Base-by-base conservation (phyloP, 164 flowering plant genomes). In the Vitis amurensis region DNA sequence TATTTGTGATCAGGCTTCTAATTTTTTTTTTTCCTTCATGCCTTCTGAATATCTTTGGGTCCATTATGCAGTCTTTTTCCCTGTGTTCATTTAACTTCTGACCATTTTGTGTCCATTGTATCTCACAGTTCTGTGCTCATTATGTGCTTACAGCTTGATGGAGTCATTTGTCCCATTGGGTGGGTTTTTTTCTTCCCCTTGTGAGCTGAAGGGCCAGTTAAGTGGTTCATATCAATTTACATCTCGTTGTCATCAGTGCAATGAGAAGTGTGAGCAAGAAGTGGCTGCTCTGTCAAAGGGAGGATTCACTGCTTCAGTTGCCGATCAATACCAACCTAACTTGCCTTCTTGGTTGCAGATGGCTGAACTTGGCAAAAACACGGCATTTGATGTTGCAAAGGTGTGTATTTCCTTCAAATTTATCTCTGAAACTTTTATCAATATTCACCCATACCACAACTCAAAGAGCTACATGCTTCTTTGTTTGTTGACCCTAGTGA, bases 111-210 rank as follows among this genome's bases (percentile, higher is more conserved):
- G 27, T 66, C 48, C 51, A 53, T 27, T 63, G 64, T 37, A 50
- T 62, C 68, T 63, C 66, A 60, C 59, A 61, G 52, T 66, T 68
- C 55, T 49, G 13, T 73, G 61, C 56, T 50, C 48, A 62, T 57
- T 47, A 61, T 69, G 9, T 69, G 37, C 31, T 77, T 73, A 44
- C 89, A 89, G 93, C 73, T 83, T 87, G 75, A 89, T 84, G 89
- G 91, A 81, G 63, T 89, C 93, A 48, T 89, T 87, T 84, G 90
- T 89, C 68, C 91, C 93, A 31, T 80, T 87, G 68, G 93, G 85
- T 51, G 93, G 91, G 1, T 83, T 87, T 84, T 89, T 89, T 66
- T 75, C 91, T 12, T 51, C 77, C 11, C 82, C 87, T 63, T 70
- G 86, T 2, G 87, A 79, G 17, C 12, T 73, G 7, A 84, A 77